Percentiles rank a stretch among this genome's conserved stretches.
Evolutionary conservation across 2,329 filamentous ascomycete species (phyloP).

Genomic region (Apiospora phragmitis): DNA sequence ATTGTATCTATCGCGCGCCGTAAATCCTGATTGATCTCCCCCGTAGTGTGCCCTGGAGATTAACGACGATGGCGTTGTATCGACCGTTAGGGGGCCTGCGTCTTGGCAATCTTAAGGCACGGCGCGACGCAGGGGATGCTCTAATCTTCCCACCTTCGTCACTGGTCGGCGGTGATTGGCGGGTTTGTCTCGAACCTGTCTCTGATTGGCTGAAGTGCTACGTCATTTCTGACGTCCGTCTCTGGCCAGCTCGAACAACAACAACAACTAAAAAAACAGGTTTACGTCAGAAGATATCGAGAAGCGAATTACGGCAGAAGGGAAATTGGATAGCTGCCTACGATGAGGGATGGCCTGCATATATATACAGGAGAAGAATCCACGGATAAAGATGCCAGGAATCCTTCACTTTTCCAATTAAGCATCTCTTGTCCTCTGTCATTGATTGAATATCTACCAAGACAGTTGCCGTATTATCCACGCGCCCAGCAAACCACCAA

Average conservation of each 20-base stretch:
- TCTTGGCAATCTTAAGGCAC: neutral
- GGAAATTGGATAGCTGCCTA: neutral
- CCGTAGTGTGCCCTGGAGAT: neutral
- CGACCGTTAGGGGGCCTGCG: neutral
- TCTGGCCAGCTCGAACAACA: neutral
- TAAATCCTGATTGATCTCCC: neutral
- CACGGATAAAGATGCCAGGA: conserved; percentile 8
- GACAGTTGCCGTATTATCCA: neutral
- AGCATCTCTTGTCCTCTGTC: conserved; percentile 2
- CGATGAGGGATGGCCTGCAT: neutral
- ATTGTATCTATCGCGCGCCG: neutral
- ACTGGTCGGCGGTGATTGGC: conserved; percentile 14
- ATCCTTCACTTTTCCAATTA: neutral
- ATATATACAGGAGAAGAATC: neutral
- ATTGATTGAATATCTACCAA: neutral
- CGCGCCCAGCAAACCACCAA: neutral
- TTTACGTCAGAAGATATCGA: conserved; percentile 12
- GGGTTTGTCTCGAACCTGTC: neutral
- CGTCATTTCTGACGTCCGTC: conserved; percentile 14
- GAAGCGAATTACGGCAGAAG: neutral
- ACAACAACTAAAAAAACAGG: conserved; percentile 14
- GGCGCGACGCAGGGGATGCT: neutral
- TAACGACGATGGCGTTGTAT: neutral
- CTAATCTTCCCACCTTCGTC: neutral
- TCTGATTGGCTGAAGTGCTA: conserved; percentile 14